Conservation (phyloP, 805 yeast genomes). For the Monosporozyma unispora region DNA sequence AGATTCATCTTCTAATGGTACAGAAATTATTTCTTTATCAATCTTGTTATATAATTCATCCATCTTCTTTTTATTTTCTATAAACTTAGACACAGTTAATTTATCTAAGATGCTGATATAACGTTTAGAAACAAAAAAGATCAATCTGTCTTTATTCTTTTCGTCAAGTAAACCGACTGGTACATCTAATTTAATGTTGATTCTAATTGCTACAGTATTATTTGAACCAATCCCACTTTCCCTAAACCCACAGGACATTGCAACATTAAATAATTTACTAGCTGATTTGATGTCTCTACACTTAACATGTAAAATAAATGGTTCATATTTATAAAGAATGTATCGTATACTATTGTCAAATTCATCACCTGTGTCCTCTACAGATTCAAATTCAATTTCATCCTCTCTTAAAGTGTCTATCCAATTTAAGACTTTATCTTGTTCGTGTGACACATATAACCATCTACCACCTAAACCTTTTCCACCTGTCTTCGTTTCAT, state of each 20-base stretch:
- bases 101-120: slow-evolving; percentile 46
- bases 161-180: slow-evolving; percentile 57
- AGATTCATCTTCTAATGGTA: neutral
- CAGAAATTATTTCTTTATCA: slow-evolving; percentile 25
- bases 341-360: slow-evolving; percentile 32
- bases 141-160: slow-evolving; percentile 20
- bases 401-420: slow-evolving; percentile 23
- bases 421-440: slow-evolving; percentile 42
- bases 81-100: slow-evolving; percentile 53
- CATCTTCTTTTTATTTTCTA: slow-evolving; percentile 54
- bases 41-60: slow-evolving; percentile 39
- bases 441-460: slow-evolving; percentile 71
- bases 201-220: slow-evolving; percentile 68
- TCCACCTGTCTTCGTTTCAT: slow-evolving; percentile 50
- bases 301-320: slow-evolving; percentile 75
- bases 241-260: slow-evolving; percentile 79
- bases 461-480: slow-evolving; percentile 82
- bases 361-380: neutral
- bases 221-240: slow-evolving; percentile 82
- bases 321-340: slow-evolving; percentile 73
- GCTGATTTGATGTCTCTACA: slow-evolving; percentile 58
- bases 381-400: slow-evolving; percentile 17
- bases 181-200: slow-evolving; percentile 55
- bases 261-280: slow-evolving; percentile 50
- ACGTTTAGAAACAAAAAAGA: slow-evolving; percentile 40